phyloP scores from a whole-genome alignment of 1,139 yeast species.

The Debaryomyces nepalensis region DNA sequence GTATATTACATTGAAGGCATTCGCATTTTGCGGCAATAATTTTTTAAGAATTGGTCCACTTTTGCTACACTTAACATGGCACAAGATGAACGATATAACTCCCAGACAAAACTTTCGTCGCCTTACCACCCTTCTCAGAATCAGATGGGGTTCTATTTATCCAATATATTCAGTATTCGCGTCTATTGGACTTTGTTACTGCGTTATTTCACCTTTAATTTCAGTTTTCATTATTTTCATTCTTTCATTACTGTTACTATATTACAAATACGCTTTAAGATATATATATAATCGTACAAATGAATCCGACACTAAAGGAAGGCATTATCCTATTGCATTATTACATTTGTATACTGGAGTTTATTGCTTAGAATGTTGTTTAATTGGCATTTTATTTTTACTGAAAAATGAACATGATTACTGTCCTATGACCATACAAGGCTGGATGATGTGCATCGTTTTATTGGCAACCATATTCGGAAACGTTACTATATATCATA shows the following conservation, averaged over 20 bases:
- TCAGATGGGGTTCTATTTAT: conserved; percentile 79
- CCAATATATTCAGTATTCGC: conserved; percentile 79
- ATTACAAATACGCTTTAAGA: conserved; percentile 71
- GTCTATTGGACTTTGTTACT: conserved; percentile 75
- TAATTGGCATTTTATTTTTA: conserved; percentile 73
- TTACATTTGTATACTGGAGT: conserved; percentile 78
- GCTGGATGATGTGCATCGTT: conserved; percentile 50
- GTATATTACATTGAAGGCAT: conserved; percentile 70
- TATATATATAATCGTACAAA: conserved; percentile 55
- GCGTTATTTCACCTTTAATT: conserved; percentile 79
- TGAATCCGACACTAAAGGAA: conserved; percentile 69
- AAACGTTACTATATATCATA: conserved; percentile 35
- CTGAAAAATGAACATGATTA: conserved; percentile 51
- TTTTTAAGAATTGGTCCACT: conserved; percentile 60
- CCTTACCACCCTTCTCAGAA: conserved; percentile 44
- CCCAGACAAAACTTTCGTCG: conserved; percentile 62
- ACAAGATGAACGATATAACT: conserved; percentile 50
- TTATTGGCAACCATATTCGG: conserved; percentile 42
- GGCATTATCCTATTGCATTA: conserved; percentile 71
- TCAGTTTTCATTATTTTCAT: conserved; percentile 64
- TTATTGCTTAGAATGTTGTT: conserved; percentile 76
- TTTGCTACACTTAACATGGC: conserved; percentile 39
- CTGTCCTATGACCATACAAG: conserved; percentile 41
- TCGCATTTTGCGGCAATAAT: conserved; percentile 72
- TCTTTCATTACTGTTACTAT: conserved; percentile 58